A percentile compares a stretch with the other conserved stretches of the same genome.
phyloP scores from a whole-genome alignment of 2,329 filamentous ascomycete species.

The Ascomycota sp. region DNA sequence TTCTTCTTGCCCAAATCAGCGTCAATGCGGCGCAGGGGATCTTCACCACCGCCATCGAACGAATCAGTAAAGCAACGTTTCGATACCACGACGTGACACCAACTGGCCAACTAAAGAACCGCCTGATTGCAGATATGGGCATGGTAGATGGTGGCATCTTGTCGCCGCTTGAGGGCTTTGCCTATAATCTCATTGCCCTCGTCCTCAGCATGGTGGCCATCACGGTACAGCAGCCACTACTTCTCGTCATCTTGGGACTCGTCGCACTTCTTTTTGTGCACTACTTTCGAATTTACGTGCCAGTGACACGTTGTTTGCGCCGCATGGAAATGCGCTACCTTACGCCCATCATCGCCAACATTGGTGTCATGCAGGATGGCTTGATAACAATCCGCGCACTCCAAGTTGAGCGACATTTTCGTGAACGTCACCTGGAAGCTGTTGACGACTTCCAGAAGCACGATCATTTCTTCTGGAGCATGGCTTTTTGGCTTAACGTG shows the following conservation, averaged over 20 bases:
- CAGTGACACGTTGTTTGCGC: constrained; percentile 61
- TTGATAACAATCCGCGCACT: constrained; percentile 74
- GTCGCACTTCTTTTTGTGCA: constrained; percentile 48
- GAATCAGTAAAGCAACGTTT: constrained; percentile 61
- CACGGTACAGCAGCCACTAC: constrained; percentile 51
- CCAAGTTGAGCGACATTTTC: constrained; percentile 55
- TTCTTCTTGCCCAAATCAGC: constrained; percentile 52
- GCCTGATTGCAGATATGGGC: constrained; percentile 73
- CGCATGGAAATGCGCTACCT: constrained; percentile 77
- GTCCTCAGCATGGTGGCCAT: constrained; percentile 54
- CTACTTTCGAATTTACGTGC: constrained; percentile 57
- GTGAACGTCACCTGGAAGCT: constrained; percentile 54
- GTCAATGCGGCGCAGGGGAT: constrained; percentile 56
- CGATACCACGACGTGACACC: constrained; percentile 82
- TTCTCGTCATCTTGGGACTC: constrained; percentile 46
- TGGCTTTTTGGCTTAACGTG: constrained; percentile 67
- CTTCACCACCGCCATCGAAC: constrained; percentile 48
- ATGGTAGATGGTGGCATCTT: constrained; percentile 77
- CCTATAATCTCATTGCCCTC: constrained; percentile 50
- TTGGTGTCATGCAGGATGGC: constrained; percentile 67
- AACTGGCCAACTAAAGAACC: constrained; percentile 75
- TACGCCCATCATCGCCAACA: constrained; percentile 77
- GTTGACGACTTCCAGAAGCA: constrained; percentile 83
- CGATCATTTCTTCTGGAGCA: constrained; percentile 86
- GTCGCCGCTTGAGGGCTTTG: constrained; percentile 45